Evolutionary conservation across 1,284 basidiomycete species (phyloP).

Genomic region (Rhodotorula sp.): DNA sequence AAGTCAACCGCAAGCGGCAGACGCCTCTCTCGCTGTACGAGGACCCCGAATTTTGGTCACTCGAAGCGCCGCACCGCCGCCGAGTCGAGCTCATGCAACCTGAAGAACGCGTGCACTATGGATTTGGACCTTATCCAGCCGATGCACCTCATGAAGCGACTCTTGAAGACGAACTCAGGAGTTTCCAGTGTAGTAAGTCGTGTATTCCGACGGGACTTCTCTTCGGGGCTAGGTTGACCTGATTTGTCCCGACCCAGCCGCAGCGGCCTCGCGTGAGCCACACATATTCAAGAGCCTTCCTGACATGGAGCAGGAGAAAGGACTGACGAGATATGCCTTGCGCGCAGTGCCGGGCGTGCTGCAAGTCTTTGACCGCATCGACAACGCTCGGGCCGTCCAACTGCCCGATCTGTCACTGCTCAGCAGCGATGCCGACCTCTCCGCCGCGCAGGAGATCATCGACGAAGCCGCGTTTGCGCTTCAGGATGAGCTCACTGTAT

Average conservation of each 20-base stretch:
- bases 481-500: background rate
- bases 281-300: no score
- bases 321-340: no score
- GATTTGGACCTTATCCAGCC: conserved; percentile 14
- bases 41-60: conserved; percentile 18
- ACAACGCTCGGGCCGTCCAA: conserved; percentile 1
- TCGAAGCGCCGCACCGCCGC: background rate
- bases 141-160: no score
- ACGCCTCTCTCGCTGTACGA: conserved; percentile 4
- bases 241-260: no score
- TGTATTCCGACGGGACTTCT: no score
- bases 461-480: background rate
- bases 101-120: background rate
- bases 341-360: conserved; percentile 3
- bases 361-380: background rate
- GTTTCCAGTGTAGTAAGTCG: no score
- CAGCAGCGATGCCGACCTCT: background rate
- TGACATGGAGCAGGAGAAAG: no score
- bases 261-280: no score
- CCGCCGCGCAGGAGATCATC: background rate
- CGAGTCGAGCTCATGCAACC: background rate
- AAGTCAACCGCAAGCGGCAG: background rate
- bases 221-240: no score
- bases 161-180: background rate
- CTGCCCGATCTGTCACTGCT: background rate